Evolutionary conservation across 1,139 yeast genomes (phyloP), one percentile per base, ranked within the genome.

Genomic region (Torulaspora globosa): DNA sequence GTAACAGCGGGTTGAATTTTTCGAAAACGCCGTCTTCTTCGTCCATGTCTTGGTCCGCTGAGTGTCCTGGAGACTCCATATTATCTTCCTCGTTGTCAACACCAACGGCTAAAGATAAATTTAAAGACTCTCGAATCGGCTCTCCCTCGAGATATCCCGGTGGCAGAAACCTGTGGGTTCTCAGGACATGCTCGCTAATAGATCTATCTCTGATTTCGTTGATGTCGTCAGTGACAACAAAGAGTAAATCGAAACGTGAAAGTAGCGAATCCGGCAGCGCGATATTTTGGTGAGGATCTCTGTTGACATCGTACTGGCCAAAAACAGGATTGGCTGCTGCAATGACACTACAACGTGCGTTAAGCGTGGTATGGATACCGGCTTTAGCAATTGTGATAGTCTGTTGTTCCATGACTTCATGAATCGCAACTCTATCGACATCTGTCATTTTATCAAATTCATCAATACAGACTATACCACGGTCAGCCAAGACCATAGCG

Each of bases 391-490:
- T 90, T 1, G 98, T 92, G 26, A 92, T 97, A 0, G 99, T 92
- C 67, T 94, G 99, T 70, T 92, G 98, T 72, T 92, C 98, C 98
- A 92, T 94, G 42, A 92, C 98, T 76, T 92, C 99, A 70, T 92
- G 99, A 61, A 92, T 92, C 1, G 98, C 97, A 44, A 92, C 98
- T 67, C 98, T 79, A 70, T 92, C 99, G 26, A 82, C 79, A 66
- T 94, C 98, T 51, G 88, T 83, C 99, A 92, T 92, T 68, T 92
- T 92, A 71, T 92, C 98, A 63, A 92, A 92, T 72, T 92, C 98
- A 74, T 92, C 98, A 63, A 92, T 94, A 77, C 98, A 92, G 36
- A 92, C 97, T 51, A 94, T 77, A 54, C 99, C 99, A 57, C 97
- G 75, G 68, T 92, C 98, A 9, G 97, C 99, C 53, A 94, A 73